Evolutionary conservation across 2,329 filamentous ascomycete species (phyloP).

Genomic region (Alternaria triticina): DNA sequence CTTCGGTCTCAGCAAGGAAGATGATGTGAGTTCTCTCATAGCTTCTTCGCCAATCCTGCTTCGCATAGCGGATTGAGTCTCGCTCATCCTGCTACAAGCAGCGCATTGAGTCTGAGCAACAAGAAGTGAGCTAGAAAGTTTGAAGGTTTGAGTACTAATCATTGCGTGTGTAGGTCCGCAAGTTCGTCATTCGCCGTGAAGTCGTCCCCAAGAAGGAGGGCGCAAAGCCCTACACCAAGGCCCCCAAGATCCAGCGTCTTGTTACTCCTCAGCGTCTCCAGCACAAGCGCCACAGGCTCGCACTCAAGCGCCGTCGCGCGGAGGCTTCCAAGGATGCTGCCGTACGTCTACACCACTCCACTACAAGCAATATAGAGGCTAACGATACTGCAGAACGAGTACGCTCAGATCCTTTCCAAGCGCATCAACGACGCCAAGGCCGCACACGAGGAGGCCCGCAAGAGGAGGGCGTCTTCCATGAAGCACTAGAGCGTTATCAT

Average conservation of each 20-base stretch:
- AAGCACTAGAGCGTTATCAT: slow-evolving; percentile 45
- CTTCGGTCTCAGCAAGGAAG: slow-evolving; percentile 99
- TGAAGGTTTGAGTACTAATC: slow-evolving; percentile 24
- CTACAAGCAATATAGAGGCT: slow-evolving; percentile 2
- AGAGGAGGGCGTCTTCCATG: slow-evolving; percentile 89
- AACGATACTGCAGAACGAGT: slow-evolving; percentile 79
- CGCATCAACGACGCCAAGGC: slow-evolving; percentile 96
- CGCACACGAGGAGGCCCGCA: slow-evolving; percentile 90
- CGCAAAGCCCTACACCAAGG: slow-evolving; percentile 99
- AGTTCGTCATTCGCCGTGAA: slow-evolving; percentile 99
- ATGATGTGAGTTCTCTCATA: slow-evolving; percentile 86
- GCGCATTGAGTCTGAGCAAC: slow-evolving; percentile 58
- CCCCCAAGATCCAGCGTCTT: slow-evolving; percentile 99
- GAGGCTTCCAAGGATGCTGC: slow-evolving; percentile 99
- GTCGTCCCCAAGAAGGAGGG: slow-evolving; percentile 95
- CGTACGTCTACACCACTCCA: slow-evolving; percentile 63
- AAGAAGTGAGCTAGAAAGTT: slow-evolving; percentile 16
- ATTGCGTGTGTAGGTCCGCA: slow-evolving; percentile 76
- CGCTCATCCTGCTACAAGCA: slow-evolving; percentile 57
- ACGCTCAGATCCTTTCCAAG: slow-evolving; percentile 94
- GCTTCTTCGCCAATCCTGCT: slow-evolving; percentile 70
- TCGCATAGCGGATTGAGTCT: slow-evolving; percentile 57
- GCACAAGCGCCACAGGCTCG: slow-evolving; percentile 98
- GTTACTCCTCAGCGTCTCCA: slow-evolving; percentile 99
- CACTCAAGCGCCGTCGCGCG: slow-evolving; percentile 96